Conservation (phyloP, 1,284 basidiomycete genomes). For the Macrocybe sp. region DNA sequence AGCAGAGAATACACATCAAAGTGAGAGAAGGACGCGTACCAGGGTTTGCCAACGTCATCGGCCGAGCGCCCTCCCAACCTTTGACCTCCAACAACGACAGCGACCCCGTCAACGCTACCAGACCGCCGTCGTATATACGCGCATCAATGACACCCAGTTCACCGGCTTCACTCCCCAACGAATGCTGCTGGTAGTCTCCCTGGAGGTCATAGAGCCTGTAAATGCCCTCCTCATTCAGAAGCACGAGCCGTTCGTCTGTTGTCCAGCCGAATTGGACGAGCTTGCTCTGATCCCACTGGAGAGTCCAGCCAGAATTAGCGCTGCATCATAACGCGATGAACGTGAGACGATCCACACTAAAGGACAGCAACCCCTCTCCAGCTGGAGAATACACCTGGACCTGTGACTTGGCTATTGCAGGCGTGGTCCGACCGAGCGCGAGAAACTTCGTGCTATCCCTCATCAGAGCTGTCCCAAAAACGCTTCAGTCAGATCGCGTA, state of each 20-base stretch:
- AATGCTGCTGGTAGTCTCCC: conserved; percentile 80
- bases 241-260: conserved; percentile 71
- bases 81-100: conserved; percentile 80
- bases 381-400: conserved; percentile 74
- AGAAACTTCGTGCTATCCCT: conserved; percentile 82
- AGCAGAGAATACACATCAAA: not conserved
- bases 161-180: conserved; percentile 79
- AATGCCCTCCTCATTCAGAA: conserved; percentile 89
- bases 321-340: conserved; percentile 7
- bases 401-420: conserved; percentile 68
- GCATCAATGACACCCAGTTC: conserved; percentile 88
- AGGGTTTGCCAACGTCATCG: conserved; percentile 62
- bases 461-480: conserved; percentile 64
- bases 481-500: not conserved
- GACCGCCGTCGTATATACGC: conserved; percentile 77
- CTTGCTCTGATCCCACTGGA: conserved; percentile 79
- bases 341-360: conserved; percentile 59
- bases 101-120: conserved; percentile 82
- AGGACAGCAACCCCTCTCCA: conserved; percentile 58
- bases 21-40: conserved; percentile 33
- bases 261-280: conserved; percentile 86
- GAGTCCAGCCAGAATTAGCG: conserved; percentile 10
- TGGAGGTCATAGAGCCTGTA: conserved; percentile 90
- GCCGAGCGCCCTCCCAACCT: conserved; percentile 76
- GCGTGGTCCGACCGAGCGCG: conserved; percentile 60